A percentile compares a stretch with the other conserved stretches of the same genome.
phyloP scores from a whole-genome alignment of 768 basidiomycete species.

The Tricholoma flavovirens region DNA sequence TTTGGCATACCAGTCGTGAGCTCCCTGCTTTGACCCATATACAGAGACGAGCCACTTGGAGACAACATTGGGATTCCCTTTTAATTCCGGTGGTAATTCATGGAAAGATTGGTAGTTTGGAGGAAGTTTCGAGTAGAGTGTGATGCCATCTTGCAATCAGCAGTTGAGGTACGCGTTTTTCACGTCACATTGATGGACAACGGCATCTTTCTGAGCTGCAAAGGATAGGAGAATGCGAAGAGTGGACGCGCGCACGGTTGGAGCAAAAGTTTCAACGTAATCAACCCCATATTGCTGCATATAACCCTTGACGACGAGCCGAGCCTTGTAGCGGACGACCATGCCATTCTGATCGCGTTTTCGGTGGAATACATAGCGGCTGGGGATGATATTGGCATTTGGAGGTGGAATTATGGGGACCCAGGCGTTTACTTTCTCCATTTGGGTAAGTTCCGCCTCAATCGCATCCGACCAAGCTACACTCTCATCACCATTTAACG shows the following conservation, averaged over 20 bases:
- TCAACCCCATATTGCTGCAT: too few relatives aligned
- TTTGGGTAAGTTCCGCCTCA: neutral
- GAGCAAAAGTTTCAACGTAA: neutral
- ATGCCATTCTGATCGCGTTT: neutral
- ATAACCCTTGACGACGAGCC: too few relatives aligned
- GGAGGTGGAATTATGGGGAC: neutral
- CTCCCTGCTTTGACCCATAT: neutral
- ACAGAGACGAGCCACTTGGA: neutral
- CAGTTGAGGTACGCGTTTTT: neutral
- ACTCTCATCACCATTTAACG: neutral
- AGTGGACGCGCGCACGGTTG: neutral
- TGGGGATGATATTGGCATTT: neutral
- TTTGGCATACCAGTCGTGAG: conserved; percentile 1
- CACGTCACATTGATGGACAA: too few relatives aligned
- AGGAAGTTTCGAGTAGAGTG: neutral
- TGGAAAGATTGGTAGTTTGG: neutral
- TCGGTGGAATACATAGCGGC: neutral
- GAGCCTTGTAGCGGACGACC: neutral
- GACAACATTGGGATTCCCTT: neutral
- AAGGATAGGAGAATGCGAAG: neutral
- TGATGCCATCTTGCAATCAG: neutral
- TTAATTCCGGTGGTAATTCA: neutral
- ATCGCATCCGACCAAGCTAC: neutral
- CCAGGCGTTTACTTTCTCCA: neutral
- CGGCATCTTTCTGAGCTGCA: too few relatives aligned